Evolutionary conservation across 352 stramenopile genomes (phyloP).

Genomic region (Globisporangium okanoganense): DNA sequence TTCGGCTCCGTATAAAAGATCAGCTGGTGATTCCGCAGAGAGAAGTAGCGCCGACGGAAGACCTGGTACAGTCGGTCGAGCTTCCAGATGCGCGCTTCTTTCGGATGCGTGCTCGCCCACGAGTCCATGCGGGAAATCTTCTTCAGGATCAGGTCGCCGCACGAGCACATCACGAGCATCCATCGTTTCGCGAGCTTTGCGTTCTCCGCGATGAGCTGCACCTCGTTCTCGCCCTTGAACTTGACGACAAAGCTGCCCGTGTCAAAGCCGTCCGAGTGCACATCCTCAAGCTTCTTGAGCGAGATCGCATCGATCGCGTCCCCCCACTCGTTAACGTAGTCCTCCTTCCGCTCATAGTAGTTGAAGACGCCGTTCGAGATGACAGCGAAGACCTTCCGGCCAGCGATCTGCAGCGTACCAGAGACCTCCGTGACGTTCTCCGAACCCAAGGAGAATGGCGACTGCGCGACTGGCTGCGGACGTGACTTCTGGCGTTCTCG

Average conservation of each 20-base stretch:
- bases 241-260: constrained; percentile 75
- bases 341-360: constrained; percentile 81
- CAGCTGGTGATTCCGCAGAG: constrained; percentile 78
- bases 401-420: constrained; percentile 46
- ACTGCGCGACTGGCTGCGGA: constrained; percentile 15
- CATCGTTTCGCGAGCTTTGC: constrained; percentile 69
- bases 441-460: constrained; percentile 16
- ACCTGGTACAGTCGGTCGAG: constrained; percentile 84
- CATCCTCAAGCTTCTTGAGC: constrained; percentile 70
- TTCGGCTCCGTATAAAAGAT: constrained; percentile 73
- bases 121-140: constrained; percentile 59
- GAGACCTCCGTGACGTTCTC: constrained; percentile 21
- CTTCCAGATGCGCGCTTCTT: constrained; percentile 88
- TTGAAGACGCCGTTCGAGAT: constrained; percentile 85
- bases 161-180: constrained; percentile 90
- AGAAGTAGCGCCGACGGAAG: constrained; percentile 80
- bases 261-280: constrained; percentile 72
- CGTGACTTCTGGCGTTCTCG: constrained; percentile 6
- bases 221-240: constrained; percentile 64
- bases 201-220: constrained; percentile 69
- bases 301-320: constrained; percentile 81
- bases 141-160: constrained; percentile 68
- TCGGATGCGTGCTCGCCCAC: constrained; percentile 74
- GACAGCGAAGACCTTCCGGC: constrained; percentile 57
- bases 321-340: constrained; percentile 82